These are phyloP conservation scores for Lavandula angustifolia DNA, from an alignment of 257 asterid genomes.

Conservation along the genomic window DNA sequence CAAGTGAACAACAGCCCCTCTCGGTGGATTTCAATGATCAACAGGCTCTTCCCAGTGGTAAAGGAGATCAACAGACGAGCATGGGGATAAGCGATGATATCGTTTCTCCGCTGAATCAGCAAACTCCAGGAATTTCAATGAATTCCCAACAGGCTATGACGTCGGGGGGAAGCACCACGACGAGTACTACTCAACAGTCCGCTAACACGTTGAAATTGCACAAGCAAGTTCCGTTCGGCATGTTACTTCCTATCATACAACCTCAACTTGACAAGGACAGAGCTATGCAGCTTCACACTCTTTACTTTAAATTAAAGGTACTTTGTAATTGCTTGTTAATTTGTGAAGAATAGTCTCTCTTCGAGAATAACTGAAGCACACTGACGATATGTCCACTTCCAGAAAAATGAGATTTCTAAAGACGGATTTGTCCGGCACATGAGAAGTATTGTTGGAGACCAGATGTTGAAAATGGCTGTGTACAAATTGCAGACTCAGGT, in stretches of 20 bases:
- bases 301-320: constrained; percentile 75
- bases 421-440: constrained; percentile 76
- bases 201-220: constrained; percentile 49
- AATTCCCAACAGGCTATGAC: constrained; percentile 40
- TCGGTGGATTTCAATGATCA: constrained; percentile 47
- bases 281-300: constrained; percentile 80
- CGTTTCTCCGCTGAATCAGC: constrained; percentile 37
- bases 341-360: constrained; percentile 19
- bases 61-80: constrained; percentile 40
- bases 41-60: constrained; percentile 44
- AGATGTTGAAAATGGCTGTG: constrained; percentile 91
- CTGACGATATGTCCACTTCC: constrained; percentile 31
- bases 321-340: constrained; percentile 32
- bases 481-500: constrained; percentile 80
- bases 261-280: constrained; percentile 93
- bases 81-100: constrained; percentile 36
- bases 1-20: constrained; percentile 44
- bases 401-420: constrained; percentile 88
- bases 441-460: constrained; percentile 92
- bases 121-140: constrained; percentile 39
- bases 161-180: constrained; percentile 41
- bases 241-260: constrained; percentile 84
- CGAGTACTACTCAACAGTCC: constrained; percentile 41
- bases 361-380: constrained; percentile 22
- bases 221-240: constrained; percentile 89